A percentile compares a stretch with the other conserved stretches of the same genome.
Conservation (phyloP, 805 yeast genomes). For the Hemisphaericaspora nanyangensis region DNA sequence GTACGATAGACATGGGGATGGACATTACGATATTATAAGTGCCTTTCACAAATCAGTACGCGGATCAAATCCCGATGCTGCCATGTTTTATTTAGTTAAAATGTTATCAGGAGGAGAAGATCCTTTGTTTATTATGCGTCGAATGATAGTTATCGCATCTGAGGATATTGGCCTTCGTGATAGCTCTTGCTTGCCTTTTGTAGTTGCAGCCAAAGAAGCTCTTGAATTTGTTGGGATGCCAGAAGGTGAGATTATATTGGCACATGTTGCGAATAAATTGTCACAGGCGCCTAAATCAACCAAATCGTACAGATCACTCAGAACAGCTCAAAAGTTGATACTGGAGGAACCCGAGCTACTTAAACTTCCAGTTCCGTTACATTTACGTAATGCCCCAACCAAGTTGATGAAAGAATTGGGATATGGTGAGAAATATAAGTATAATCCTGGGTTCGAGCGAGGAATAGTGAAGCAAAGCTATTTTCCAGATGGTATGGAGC, state of each 20-base stretch:
- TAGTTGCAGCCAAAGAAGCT: conserved; percentile 80
- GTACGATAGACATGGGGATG: conserved; percentile 86
- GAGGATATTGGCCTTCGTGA: conserved; percentile 92
- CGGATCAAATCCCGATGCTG: conserved; percentile 87
- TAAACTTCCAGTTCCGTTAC: conserved; percentile 69
- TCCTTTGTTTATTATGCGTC: conserved; percentile 80
- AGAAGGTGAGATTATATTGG: conserved; percentile 84
- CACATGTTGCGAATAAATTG: conserved; percentile 88
- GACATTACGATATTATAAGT: conserved; percentile 91
- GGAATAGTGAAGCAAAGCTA: conserved; percentile 76
- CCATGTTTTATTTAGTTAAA: conserved; percentile 77
- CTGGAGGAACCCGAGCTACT: conserved; percentile 55
- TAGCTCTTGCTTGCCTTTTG: conserved; percentile 80
- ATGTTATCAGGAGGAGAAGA: conserved; percentile 95
- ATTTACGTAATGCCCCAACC: conserved; percentile 94
- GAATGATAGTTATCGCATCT: conserved; percentile 92
- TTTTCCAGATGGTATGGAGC: conserved; percentile 58
- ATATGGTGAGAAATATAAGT: conserved; percentile 79
- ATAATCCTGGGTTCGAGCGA: conserved; percentile 73
- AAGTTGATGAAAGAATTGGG: conserved; percentile 84
- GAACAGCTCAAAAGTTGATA: conserved; percentile 56
- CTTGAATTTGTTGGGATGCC: conserved; percentile 92
- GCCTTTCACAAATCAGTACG: conserved; percentile 93
- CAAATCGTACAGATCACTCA: conserved; percentile 78
- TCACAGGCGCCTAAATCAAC: conserved; percentile 86